Evolutionary conservation across 179 eudicot genomes (phyloP), one percentile per base, ranked within the genome.

Genomic region (Silene vulgaris): DNA sequence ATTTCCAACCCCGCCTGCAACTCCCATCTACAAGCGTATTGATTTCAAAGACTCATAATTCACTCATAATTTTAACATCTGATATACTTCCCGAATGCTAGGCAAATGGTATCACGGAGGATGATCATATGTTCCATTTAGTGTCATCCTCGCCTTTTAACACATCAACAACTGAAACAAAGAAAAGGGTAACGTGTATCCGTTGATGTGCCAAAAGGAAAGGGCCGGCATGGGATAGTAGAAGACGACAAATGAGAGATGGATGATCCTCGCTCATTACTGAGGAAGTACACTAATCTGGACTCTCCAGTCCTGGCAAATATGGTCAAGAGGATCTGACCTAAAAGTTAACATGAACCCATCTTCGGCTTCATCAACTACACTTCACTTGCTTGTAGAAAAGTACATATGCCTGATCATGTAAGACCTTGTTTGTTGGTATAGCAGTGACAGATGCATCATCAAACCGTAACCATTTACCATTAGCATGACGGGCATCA

Each of bases 381-480:
- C 23, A 35, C 80, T 85, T 80, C 8, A 82, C 84, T 82, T 85
- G 87, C 78, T 80, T 78, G 80, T 85, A 91, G 90, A 93, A 91
- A 59, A 93, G 98, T 60, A 91, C 90, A 35, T 93, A 91, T 13
- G 97, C 97, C 76, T 91, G 97, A 69, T 91, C 96, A 74, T 89
- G 97, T 75, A 93, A 82, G 57, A 93, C 91, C 86, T 86, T 90
- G 82, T 75, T 89, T 32, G 85, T 81, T 50, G 87, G 82, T 37
- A 93, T 84, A 69, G 83, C 80, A 57, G 73, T 82, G 13, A 91
- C 93, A 40, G 90, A 89, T 29, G 97, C 88, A 72, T 93, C 98
- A 76, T 91, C 97, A 74, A 90, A 93, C 21, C 92, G 84, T 73
- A 93, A 74, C 98, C 97, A 91, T 69, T 86, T 89, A 52, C 90